Conservation (phyloP, 306 rosid species). For the Senna tora region DNA sequence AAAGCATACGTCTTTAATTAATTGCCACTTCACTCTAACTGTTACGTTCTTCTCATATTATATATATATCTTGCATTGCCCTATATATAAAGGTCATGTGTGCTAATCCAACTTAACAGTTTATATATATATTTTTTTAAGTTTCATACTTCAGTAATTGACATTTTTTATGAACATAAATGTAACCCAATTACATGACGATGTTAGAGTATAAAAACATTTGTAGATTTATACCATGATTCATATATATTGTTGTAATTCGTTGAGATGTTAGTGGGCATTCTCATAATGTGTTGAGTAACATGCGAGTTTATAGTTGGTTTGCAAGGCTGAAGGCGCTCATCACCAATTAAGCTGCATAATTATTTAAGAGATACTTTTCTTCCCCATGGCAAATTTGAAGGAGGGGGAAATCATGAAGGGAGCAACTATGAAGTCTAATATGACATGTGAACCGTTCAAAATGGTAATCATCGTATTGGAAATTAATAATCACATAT, state of each 20-base stretch:
- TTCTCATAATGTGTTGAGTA: background rate
- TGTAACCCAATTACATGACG: no score
- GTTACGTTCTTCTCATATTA: background rate
- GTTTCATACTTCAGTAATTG: background rate
- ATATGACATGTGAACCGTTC: slow-evolving; percentile 23
- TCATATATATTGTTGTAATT: background rate
- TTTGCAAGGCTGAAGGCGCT: background rate
- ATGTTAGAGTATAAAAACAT: no score
- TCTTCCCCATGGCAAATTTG: slow-evolving; percentile 4
- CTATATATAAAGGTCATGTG: background rate
- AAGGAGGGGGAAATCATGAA: slow-evolving; percentile 4
- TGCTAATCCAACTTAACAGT: background rate
- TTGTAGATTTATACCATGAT: background rate
- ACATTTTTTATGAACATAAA: background rate
- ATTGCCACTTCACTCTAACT: background rate
- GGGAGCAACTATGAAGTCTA: slow-evolving; percentile 18
- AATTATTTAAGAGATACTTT: background rate
- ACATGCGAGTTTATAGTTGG: slow-evolving; percentile 10
- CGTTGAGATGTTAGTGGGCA: background rate
- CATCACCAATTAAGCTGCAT: background rate
- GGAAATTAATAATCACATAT: slow-evolving; percentile 10
- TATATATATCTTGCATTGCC: no score
- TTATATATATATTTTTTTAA: background rate
- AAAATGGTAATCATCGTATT: slow-evolving; percentile 12
- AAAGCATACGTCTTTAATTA: background rate